A percentile compares a stretch with the other conserved stretches of the same genome.
These are phyloP conservation scores for Fusarium pseudocircinatum DNA, from an alignment of 2,329 filamentous ascomycete species.

Conservation along the genomic window DNA sequence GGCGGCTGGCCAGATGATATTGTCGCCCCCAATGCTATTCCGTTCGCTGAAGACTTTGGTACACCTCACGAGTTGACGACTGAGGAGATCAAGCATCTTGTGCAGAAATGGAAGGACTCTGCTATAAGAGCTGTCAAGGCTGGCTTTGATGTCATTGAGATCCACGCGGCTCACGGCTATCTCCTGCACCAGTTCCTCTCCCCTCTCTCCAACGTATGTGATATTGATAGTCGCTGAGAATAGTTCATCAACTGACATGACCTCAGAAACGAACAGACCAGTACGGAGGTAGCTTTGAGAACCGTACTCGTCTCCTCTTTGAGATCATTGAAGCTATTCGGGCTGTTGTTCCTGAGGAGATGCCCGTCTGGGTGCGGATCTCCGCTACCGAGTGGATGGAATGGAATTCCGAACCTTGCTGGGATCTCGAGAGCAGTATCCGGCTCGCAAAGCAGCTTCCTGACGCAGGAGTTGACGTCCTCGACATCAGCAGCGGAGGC, in stretches of 20 bases:
- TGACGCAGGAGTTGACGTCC: slow-evolving; percentile 78
- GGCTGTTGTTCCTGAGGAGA: slow-evolving; percentile 60
- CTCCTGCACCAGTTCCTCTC: slow-evolving; percentile 73
- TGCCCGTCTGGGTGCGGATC: slow-evolving; percentile 68
- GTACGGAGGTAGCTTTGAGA: slow-evolving; percentile 73
- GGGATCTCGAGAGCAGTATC: slow-evolving; percentile 71
- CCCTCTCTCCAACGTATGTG: slow-evolving; percentile 62
- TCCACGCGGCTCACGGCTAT: slow-evolving; percentile 73
- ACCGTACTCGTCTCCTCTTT: slow-evolving; percentile 69
- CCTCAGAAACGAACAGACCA: slow-evolving; percentile 66
- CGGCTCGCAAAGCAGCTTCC: slow-evolving; percentile 66
- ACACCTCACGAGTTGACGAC: slow-evolving; percentile 73
- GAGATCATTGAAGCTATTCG: slow-evolving; percentile 64
- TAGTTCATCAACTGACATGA: slow-evolving; percentile 6
- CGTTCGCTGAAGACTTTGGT: slow-evolving; percentile 70
- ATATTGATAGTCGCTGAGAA: not conserved
- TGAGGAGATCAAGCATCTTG: slow-evolving; percentile 72
- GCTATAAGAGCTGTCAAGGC: slow-evolving; percentile 70
- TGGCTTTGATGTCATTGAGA: slow-evolving; percentile 81
- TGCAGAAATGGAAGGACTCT: slow-evolving; percentile 68
- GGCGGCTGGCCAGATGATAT: slow-evolving; percentile 68
- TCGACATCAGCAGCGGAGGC: slow-evolving; percentile 84
- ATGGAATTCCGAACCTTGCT: slow-evolving; percentile 57
- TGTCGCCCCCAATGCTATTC: slow-evolving; percentile 59
- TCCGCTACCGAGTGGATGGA: slow-evolving; percentile 73